Evolutionary conservation across 306 rosid species (phyloP), one percentile per base, ranked within the genome.

Genomic region (Vigna reflexopilosa): DNA sequence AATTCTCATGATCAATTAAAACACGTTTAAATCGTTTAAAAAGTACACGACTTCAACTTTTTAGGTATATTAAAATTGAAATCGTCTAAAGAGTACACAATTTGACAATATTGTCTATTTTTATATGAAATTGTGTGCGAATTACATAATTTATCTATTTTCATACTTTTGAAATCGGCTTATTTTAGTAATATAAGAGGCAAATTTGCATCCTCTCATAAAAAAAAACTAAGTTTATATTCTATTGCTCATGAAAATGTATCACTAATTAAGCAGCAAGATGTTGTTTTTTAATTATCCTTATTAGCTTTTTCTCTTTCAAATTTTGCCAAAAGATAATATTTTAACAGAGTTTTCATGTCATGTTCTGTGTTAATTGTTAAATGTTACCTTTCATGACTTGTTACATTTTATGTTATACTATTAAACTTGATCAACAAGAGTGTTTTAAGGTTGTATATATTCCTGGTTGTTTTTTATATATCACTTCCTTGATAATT

Each of bases 401-500:
- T 42, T 59, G 42, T 24, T 68, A 32, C 82, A 51, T 4, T 34
- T 34, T 34, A 5, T 73, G 13, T 68, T 49, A 17, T 73, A 3
- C 10, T 67, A 17, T 17, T 59, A 45, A 77, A 67, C 36, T 44
- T 67, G 51, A 42, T 67, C 14, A 49, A 17, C 20, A 16, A 58
- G 51, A 24, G 49, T 44, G 49, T 49, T n/a, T 51, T 9, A 56
- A 57, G 48, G 68, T 7, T 51, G 3, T 16, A 36, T 3, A 8
- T 24, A 45, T 61, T 7, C 42, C 62, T 13, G 11, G 48, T 52
- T 52, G 19, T 75, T 55, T 80, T 58, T 44, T 4, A 54, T 42
- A 64, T 8, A 34, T 36, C 15, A 49, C 10, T 79, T 55, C 69
- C 54, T 84, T 32, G 78, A n/a, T 62, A 64, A 54, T 64, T 10